A percentile compares a stretch with the other conserved stretches of the same genome.
Conservation (phyloP, 352 stramenopile genomes). For the Globisporangium barbulae region DNA sequence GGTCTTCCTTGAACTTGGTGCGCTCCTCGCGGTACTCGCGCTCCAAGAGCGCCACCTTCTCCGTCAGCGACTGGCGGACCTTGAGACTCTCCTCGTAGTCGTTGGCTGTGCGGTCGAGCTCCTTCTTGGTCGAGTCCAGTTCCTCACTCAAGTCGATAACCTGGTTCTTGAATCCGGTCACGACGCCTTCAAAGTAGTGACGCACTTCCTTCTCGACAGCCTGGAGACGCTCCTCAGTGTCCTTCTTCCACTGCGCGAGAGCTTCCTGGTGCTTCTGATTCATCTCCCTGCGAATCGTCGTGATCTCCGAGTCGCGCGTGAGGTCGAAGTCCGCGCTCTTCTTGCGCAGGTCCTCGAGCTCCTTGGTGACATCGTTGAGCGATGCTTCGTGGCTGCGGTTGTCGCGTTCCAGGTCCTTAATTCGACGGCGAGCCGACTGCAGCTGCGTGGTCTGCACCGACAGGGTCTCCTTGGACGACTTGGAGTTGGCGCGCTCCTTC, state of each 20-base stretch:
- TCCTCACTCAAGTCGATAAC: constrained; percentile 58
- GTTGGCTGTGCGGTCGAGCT: constrained; percentile 72
- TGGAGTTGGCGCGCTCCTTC: constrained; percentile 55
- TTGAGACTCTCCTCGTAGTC: constrained; percentile 82
- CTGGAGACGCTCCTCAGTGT: constrained; percentile 67
- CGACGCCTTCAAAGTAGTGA: constrained; percentile 62
- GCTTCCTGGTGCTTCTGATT: constrained; percentile 70
- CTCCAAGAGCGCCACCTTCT: constrained; percentile 79
- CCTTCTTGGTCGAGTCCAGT: constrained; percentile 64
- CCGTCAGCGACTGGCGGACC: constrained; percentile 64
- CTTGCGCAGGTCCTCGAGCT: constrained; percentile 69
- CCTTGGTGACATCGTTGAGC: constrained; percentile 56
- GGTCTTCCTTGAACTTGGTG: constrained; percentile 74
- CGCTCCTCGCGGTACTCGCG: constrained; percentile 75
- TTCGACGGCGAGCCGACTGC: constrained; percentile 48
- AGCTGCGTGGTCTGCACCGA: constrained; percentile 69
- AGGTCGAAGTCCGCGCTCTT: constrained; percentile 73
- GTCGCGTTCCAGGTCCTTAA: constrained; percentile 77
- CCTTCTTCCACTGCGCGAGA: constrained; percentile 74
- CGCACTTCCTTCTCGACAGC: constrained; percentile 74
- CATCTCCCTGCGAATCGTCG: constrained; percentile 75
- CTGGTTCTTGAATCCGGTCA: constrained; percentile 51
- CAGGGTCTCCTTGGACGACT: constrained; percentile 76
- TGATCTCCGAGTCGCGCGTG: constrained; percentile 64
- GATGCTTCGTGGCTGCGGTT: constrained; percentile 39